A percentile compares a stretch with the other conserved stretches of the same genome.
Evolutionary conservation across 75 land plant genomes (phyloP).

Genomic region (Sequoia sempervirens): DNA sequence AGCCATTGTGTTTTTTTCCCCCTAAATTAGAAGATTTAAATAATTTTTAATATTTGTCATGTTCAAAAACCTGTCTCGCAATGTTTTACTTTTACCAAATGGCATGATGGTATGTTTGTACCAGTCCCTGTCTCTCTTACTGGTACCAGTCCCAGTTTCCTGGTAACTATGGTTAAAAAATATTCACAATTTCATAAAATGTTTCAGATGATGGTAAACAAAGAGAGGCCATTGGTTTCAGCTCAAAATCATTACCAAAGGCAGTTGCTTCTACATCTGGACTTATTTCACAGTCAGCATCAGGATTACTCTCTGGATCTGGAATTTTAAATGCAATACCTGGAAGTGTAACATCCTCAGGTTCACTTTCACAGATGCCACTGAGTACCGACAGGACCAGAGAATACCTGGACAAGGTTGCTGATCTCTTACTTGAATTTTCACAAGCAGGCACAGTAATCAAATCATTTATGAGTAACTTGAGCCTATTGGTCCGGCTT

Average conservation of each 20-base stretch:
- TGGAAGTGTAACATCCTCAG: slow-evolving; percentile 87
- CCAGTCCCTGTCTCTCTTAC: too few relatives aligned
- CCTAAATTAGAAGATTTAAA: too few relatives aligned
- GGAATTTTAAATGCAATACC: slow-evolving; percentile 81
- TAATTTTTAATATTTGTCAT: too few relatives aligned
- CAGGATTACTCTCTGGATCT: slow-evolving; percentile 87
- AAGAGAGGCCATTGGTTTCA: slow-evolving; percentile 32
- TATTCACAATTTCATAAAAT: neutral
- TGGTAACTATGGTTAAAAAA: too few relatives aligned
- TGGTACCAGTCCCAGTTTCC: too few relatives aligned
- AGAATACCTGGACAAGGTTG: slow-evolving; percentile 84
- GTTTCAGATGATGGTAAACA: slow-evolving; percentile 59
- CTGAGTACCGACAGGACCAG: slow-evolving; percentile 80
- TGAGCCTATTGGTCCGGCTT: slow-evolving; percentile 81
- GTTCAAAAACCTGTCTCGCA: too few relatives aligned
- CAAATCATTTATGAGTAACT: slow-evolving; percentile 82
- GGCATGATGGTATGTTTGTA: too few relatives aligned
- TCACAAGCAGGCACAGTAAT: slow-evolving; percentile 74
- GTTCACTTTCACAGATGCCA: slow-evolving; percentile 72
- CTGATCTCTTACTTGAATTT: slow-evolving; percentile 88
- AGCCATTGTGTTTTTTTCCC: too few relatives aligned
- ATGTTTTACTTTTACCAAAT: too few relatives aligned
- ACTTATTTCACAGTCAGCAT: slow-evolving; percentile 79
- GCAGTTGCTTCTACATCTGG: slow-evolving; percentile 58
- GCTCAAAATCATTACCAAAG: slow-evolving; percentile 24